Base-by-base conservation (phyloP, 2,329 filamentous ascomycete genomes). In the Ophiostoma ulmi region DNA sequence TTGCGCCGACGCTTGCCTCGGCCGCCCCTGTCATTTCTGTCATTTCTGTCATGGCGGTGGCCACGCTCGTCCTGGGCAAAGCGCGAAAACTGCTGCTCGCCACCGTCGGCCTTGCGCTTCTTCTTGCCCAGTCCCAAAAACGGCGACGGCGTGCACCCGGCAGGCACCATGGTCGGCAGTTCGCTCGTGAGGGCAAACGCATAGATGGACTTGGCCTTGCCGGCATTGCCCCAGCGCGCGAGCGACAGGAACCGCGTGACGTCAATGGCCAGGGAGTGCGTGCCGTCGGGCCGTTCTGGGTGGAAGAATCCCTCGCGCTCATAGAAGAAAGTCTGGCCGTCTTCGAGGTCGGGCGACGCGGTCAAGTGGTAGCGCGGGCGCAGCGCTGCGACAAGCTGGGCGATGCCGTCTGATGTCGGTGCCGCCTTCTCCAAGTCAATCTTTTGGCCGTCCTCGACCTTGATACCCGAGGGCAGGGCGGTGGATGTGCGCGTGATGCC, bases 251-350 rank as follows among this genome's bases (percentile, higher is more conserved):
- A 99, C 22, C 95, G 88, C 1, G 95, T 98, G 11, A 96, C 80
- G 1, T 84, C 73, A 81, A 74, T 85, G 85, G 31, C 83, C 80
- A 71, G 89, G 84, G 7, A 75, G 22, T 78, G 75, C 0, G 81
- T 81, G 17, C 80, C 80, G 52, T 79, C 78, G 7, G 80, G 75
- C 36, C 72, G 72, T 66, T 70, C 72, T 1, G 86, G 84, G 77
- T 97, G 90, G 76, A 95, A 89, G 81, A 97, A 99, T 0, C 94
- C 93, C 79, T 98, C 95, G 70, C 95, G 89, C 80, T 99, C 94
- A 78, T 90, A 98, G 80, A 91, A 94, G 75, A 89, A 89, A 20
- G 63, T 44, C 7, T 36, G 8, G 52, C 38, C 66, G 35, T 58
- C 66, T 3, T 78, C 79, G n/a, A 22, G 31, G 17, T 67, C 67